A percentile compares a stretch with the other conserved stretches of the same genome.
These are phyloP conservation scores for Scolecobasidium constrictum DNA, from an alignment of 2,329 filamentous ascomycete genomes.

Conservation along the genomic window DNA sequence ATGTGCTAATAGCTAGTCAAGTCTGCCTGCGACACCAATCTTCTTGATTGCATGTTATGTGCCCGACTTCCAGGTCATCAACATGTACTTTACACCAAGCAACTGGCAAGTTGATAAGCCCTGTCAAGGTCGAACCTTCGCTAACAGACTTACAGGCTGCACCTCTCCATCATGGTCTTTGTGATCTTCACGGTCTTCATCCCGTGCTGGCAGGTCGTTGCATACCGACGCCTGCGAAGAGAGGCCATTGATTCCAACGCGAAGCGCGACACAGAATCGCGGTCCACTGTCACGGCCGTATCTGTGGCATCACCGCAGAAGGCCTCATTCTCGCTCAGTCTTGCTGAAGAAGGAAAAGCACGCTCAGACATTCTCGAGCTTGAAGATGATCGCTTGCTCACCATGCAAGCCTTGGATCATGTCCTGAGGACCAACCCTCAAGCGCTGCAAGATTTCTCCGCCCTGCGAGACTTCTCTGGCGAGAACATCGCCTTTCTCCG, in stretches of 20 bases:
- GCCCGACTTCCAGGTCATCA: constrained; percentile 19
- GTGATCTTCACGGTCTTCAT: constrained; percentile 20
- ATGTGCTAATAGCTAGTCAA: constrained; percentile 8
- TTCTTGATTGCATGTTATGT: constrained; percentile 23
- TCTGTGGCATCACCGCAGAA: not conserved
- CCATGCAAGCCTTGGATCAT: constrained; percentile 23
- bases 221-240: constrained; percentile 17
- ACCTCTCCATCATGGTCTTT: constrained; percentile 22
- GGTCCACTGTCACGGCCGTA: not conserved
- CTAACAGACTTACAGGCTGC: constrained; percentile 10
- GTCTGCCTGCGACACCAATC: constrained; percentile 22
- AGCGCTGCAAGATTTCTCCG: constrained; percentile 22
- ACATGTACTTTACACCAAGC: constrained; percentile 18
- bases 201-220: constrained; percentile 20
- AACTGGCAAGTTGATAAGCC: constrained; percentile 18
- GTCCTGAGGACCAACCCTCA: constrained; percentile 21
- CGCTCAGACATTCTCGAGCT: not conserved
- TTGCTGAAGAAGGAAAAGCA: not conserved
- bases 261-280: not conserved
- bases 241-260: constrained; percentile 23
- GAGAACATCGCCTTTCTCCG: constrained; percentile 25
- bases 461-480: constrained; percentile 24
- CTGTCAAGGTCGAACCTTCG: too few species aligned
- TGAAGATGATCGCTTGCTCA: constrained; percentile 19
- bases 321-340: not conserved